Base-by-base conservation (phyloP, 306 rosid genomes). In the Arachis hypogaea region DNA sequence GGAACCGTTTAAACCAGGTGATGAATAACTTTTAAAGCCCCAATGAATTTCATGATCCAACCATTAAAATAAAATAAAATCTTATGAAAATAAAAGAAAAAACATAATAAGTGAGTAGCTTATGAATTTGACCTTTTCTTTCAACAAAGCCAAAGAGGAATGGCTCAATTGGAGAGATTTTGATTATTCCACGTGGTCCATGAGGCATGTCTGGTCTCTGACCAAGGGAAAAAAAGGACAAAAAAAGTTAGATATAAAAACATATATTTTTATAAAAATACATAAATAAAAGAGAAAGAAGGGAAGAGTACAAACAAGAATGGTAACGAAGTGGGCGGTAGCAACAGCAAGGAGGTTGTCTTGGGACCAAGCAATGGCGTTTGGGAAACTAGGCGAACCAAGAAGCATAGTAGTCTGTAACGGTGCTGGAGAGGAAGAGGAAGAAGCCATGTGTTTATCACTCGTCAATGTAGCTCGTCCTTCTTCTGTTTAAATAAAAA, bases 341-440 rank as follows among this genome's bases (percentile, higher is more conserved):
- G 98, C 93, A 77, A 89, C 86, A 38, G 98, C 98, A 55, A 93
- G 63, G 63, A 93, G 87, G 73, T 93, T 93, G 63, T 89, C 96
- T 9, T 89, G 77, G 22, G 98, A 93, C 98, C 98, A 93, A 8
- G 91, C 85, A 69, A 93, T 79, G 68, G 98, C 84, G 68, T 86
- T 76, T 1, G 98, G 91, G 76, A 85, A 89, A 3, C 80, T 77
- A 3, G 97, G 88, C 3, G 94, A 74, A 10, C 91, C 89, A 45
- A 81, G 75, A 44, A 89, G 81, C 50, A 78, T 69, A 3, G 80
- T 82, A 40, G 92, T 84, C 68, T 86, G 96, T 64, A 91, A 89
- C 49, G 80, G 87, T 14, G 85, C 22, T 9, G 81, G 83, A 14
- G 89, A 64, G 11, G 77, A 82, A 14, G 89, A 60, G 9, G 77